Conservation (phyloP, 257 asterid species). For the Handroanthus guayacan region DNA sequence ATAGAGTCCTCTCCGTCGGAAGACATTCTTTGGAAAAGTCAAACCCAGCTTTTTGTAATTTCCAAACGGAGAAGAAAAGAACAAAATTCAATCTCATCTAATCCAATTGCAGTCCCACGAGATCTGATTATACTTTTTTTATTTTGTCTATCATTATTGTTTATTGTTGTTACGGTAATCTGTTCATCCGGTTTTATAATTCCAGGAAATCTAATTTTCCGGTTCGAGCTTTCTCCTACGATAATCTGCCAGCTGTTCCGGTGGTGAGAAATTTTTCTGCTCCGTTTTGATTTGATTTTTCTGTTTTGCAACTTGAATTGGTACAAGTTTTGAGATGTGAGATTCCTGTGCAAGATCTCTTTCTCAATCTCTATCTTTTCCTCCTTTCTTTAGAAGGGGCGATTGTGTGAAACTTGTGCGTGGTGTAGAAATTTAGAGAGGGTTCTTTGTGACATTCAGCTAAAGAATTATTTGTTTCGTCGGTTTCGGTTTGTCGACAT, state of each 20-base stretch:
- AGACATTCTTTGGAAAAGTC: conserved; percentile 36
- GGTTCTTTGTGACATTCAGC: conserved; percentile 26
- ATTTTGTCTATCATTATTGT: not conserved
- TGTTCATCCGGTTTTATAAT: not conserved
- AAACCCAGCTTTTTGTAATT: conserved; percentile 16
- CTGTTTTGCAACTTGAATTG: not conserved
- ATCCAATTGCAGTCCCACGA: conserved; percentile 36
- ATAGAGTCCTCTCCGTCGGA: conserved; percentile 26
- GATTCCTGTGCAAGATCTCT: not conserved
- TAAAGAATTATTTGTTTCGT: not conserved
- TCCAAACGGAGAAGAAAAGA: conserved; percentile 42
- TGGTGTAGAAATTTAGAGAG: conserved; percentile 19
- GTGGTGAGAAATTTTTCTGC: conserved; percentile 5
- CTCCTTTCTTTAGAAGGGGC: not conserved
- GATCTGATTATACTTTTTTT: conserved; percentile 29
- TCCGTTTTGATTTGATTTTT: not conserved
- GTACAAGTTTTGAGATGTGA: not conserved
- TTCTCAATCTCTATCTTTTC: not conserved
- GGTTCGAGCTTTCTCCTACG: not conserved
- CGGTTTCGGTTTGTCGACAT: not conserved
- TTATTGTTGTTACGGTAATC: conserved; percentile 1
- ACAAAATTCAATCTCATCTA: conserved; percentile 32
- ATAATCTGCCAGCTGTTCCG: conserved; percentile 26
- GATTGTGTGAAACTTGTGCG: not conserved
- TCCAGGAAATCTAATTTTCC: not conserved